Conservation (phyloP, 2,329 filamentous ascomycete species). For the Botrytis sinoallii region DNA sequence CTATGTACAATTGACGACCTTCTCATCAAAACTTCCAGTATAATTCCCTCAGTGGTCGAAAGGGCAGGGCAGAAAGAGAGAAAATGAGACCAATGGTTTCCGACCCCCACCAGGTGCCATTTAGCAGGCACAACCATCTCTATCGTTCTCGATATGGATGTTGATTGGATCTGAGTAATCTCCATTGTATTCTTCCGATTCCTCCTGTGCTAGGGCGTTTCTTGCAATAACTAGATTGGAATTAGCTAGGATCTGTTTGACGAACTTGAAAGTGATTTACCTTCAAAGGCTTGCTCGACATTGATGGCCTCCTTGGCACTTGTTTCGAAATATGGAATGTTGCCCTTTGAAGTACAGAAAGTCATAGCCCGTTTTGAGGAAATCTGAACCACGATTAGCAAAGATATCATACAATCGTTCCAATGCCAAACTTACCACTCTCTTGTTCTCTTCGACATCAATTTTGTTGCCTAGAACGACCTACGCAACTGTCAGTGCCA, state of each 20-base stretch:
- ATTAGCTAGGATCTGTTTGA: constrained; percentile 11
- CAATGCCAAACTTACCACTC: constrained; percentile 62
- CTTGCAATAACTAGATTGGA: constrained; percentile 75
- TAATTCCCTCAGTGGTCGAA: background rate
- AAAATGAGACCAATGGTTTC: constrained; percentile 16
- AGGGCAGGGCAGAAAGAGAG: background rate
- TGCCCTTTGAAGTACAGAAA: constrained; percentile 95
- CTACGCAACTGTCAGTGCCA: constrained; percentile 44
- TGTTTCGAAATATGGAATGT: constrained; percentile 98
- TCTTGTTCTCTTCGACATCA: constrained; percentile 95
- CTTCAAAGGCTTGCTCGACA: constrained; percentile 80
- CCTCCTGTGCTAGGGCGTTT: constrained; percentile 93
- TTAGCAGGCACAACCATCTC: constrained; percentile 91
- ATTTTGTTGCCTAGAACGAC: constrained; percentile 99
- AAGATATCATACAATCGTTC: background rate
- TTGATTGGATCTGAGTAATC: constrained; percentile 98
- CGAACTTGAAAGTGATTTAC: constrained; percentile 37
- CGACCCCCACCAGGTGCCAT: constrained; percentile 15
- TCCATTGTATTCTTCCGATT: constrained; percentile 94
- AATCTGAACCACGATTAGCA: constrained; percentile 54
- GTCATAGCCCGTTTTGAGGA: constrained; percentile 94
- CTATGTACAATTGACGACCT: constrained; percentile 33
- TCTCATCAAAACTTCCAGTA: constrained; percentile 15
- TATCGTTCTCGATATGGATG: constrained; percentile 92
- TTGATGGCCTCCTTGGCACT: constrained; percentile 99